Conservation (phyloP, 2,329 filamentous ascomycete genomes). For the Fusarium globosum region DNA sequence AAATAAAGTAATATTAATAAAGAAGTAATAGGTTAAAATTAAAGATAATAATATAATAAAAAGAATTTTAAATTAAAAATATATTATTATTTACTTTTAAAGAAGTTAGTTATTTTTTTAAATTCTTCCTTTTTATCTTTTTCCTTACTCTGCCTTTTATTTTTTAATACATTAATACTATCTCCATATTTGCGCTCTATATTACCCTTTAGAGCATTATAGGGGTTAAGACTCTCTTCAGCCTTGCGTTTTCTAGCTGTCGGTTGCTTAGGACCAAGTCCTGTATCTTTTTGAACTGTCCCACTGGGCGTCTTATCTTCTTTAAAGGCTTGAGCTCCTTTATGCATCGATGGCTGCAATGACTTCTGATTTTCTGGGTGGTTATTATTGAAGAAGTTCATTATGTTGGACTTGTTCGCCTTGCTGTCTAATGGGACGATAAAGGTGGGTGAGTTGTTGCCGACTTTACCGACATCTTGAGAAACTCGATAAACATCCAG, state of each 20-base stretch:
- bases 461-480: constrained; percentile 93
- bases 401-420: constrained; percentile 93
- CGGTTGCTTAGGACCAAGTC: background rate
- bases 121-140: constrained; percentile 70
- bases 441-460: constrained; percentile 87
- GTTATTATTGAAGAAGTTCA: constrained; percentile 83
- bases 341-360: background rate
- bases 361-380: constrained; percentile 53
- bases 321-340: background rate
- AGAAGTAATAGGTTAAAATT: too few species aligned
- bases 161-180: constrained; percentile 57
- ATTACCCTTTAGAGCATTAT: constrained; percentile 43
- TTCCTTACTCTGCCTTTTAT: constrained; percentile 50
- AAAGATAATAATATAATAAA: too few species aligned
- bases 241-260: constrained; percentile 43
- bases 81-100: constrained; percentile 51
- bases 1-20: too few species aligned
- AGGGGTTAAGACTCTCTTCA: constrained; percentile 14
- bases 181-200: constrained; percentile 15
- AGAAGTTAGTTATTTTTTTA: constrained; percentile 86
- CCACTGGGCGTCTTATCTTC: background rate
- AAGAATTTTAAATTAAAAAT: background rate
- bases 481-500: constrained; percentile 88
- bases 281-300: background rate
- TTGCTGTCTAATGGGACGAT: constrained; percentile 84